phyloP scores from a whole-genome alignment of 2,329 filamentous ascomycete species.

The Pseudogymnoascus sp. region DNA sequence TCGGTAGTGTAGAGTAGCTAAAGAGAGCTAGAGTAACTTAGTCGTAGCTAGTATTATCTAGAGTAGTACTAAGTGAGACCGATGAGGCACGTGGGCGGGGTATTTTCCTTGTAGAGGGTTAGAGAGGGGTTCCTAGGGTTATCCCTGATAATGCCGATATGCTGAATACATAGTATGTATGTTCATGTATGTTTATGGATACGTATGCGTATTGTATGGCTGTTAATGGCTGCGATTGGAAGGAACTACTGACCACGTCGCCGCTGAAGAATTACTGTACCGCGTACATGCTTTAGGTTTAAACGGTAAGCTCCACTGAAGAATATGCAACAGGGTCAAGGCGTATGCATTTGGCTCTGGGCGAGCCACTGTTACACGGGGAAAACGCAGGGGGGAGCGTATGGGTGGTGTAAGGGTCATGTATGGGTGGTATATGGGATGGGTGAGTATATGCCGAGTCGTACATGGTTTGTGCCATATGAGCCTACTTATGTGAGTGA shows the following conservation, averaged over 20 bases:
- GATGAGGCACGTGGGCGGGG: not conserved
- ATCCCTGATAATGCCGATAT: not conserved
- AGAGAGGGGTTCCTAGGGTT: not conserved
- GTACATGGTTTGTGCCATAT: not conserved
- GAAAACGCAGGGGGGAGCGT: not conserved
- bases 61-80: not conserved
- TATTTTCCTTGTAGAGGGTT: not conserved
- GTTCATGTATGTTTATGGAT: not conserved
- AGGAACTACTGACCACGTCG: not conserved
- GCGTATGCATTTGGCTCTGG: not conserved
- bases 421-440: too few species aligned
- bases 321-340: not conserved
- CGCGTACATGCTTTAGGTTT: not conserved
- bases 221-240: not conserved
- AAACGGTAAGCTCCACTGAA: not conserved
- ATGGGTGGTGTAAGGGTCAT: not conserved
- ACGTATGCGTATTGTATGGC: too few species aligned
- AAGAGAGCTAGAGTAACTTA: not conserved
- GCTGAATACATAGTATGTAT: not conserved
- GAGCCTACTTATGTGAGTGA: not conserved
- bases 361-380: not conserved
- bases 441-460: not conserved
- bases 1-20: not conserved
- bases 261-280: not conserved
- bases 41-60: not conserved